Evolutionary conservation across 805 yeast species (phyloP), one percentile per base, ranked within the genome.

Genomic region (Schwanniomyces occidentalis): DNA sequence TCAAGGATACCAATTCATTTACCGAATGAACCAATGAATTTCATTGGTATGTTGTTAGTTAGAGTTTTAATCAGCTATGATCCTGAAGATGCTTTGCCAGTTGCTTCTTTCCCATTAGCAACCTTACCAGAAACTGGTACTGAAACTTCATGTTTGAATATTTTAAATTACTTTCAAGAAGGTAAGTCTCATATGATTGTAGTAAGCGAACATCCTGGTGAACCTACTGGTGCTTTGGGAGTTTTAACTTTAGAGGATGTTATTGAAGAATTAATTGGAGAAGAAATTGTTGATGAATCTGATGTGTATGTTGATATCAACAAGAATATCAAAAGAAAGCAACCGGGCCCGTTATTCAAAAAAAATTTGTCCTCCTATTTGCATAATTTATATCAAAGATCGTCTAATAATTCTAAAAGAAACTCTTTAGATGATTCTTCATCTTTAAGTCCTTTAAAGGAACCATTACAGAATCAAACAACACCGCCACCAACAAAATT

Each of bases 151-250:
- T 91, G 98, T 60, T 71, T 91, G 54, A 91, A 93, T 61, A 90
- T 91, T 46, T 73, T 91, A 53, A 91, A 91, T 61, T 91, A 91
- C 63, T 91, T 93, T 73, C 99, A 91, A 61, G 97, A 91, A 59
- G 99, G 99, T 42, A 90, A 89, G 61, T 83, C 95, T 1, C 99
- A 91, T 62, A 91, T 91, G 99, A 91, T 93, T 51, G 81, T 90
- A 23, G 96, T 91, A 6, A 80, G 91, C 44, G 82, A 80, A 38
- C 71, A 71, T 28, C 98, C 98, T 0, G 99, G 99, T 27, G 77
- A 73, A 48, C 73, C 83, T 1, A 70, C 72, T 24, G 97, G 97
- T 14, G 93, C 96, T 1, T 57, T 84, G 20, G 99, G 99, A 45
- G 95, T 91, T 7, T 69, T 91, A 27, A 91, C 99, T 1, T 69